Base-by-base conservation (phyloP, 805 yeast genomes). In the Nakazawaea siamensis region DNA sequence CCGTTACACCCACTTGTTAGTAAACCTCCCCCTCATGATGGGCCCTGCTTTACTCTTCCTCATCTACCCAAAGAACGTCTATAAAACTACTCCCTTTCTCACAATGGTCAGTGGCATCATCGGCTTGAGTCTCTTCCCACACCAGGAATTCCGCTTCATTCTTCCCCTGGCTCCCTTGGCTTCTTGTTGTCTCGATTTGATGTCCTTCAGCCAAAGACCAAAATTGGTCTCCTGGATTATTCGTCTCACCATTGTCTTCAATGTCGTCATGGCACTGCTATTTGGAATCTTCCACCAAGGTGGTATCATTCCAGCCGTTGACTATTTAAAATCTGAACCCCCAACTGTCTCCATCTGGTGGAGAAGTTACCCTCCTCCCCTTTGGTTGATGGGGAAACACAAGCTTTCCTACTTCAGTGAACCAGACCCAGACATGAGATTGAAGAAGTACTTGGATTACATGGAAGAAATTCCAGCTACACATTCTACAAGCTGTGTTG, bases 351-450 rank as follows among this genome's bases (percentile, higher is more conserved):
- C 73, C 24, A 49, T 90, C 4, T 90, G 94, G 86, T 90, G 97
- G 97, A 76, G 86, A 53, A 86, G 96, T 0, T 92, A 90, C 47
- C 72, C 85, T 4, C 97, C 97, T 1, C 97, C 98, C 3, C 70
- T 85, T 4, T 92, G 95, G 95, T 53, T 90, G 39, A 26, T 55
- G 5, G 39, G 31, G 2, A 35, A 35, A n/a, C 17, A 35, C 10
- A 14, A 27, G 7, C 25, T 27, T 14, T 24, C 27, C 7, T 13
- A 5, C 7, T 37, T 27, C 26, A 29, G 16, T 13, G 27, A 37
- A 18, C 28, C 7, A 11, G 29, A 31, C 27, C 21, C 32, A 7
- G 35, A 31, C 3, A 4, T 27, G 23, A 27, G 35, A 24, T 44
- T 43, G n/a, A 11, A 26, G 8, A 37, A 36, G 18, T 26, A 35